Conservation (phyloP, 2,329 filamentous ascomycete species). For the Hortaea werneckii region DNA sequence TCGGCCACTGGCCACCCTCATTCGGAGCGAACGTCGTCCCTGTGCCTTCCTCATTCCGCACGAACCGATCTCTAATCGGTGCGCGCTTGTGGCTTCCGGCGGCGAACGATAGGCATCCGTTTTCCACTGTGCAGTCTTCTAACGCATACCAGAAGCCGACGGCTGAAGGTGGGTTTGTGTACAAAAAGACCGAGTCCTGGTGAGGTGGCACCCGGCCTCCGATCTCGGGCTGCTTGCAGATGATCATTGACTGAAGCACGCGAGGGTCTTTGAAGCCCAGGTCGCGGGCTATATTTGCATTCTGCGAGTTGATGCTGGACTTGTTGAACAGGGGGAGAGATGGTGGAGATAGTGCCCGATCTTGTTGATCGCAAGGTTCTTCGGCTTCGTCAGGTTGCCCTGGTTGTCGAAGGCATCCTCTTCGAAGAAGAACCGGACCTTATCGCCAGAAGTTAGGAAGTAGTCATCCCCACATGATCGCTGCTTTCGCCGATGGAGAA, state of each 20-base stretch:
- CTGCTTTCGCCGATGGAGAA: slow-evolving; percentile 72
- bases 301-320: slow-evolving; percentile 44
- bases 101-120: slow-evolving; percentile 82
- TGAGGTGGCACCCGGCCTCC: slow-evolving; percentile 84
- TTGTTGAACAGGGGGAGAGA: slow-evolving; percentile 39
- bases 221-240: slow-evolving; percentile 96
- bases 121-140: slow-evolving; percentile 77
- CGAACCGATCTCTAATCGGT: slow-evolving; percentile 62
- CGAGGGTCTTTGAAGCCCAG: slow-evolving; percentile 69
- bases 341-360: slow-evolving; percentile 43
- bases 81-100: slow-evolving; percentile 70
- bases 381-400: slow-evolving; percentile 64
- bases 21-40: slow-evolving; percentile 51
- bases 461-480: slow-evolving; percentile 88
- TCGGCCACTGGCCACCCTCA: slow-evolving; percentile 44
- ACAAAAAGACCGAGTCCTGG: slow-evolving; percentile 86
- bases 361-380: slow-evolving; percentile 72
- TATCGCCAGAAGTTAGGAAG: slow-evolving; percentile 82
- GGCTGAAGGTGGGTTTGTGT: slow-evolving; percentile 77
- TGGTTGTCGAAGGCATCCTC: slow-evolving; percentile 68
- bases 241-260: slow-evolving; percentile 88
- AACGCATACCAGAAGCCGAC: slow-evolving; percentile 97
- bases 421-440: slow-evolving; percentile 95
- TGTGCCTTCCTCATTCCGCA: slow-evolving; percentile 54
- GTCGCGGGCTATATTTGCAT: slow-evolving; percentile 55